These are phyloP conservation scores for Tulasnella sp. DNA, from an alignment of 768 basidiomycete genomes.

Conservation along the genomic window DNA sequence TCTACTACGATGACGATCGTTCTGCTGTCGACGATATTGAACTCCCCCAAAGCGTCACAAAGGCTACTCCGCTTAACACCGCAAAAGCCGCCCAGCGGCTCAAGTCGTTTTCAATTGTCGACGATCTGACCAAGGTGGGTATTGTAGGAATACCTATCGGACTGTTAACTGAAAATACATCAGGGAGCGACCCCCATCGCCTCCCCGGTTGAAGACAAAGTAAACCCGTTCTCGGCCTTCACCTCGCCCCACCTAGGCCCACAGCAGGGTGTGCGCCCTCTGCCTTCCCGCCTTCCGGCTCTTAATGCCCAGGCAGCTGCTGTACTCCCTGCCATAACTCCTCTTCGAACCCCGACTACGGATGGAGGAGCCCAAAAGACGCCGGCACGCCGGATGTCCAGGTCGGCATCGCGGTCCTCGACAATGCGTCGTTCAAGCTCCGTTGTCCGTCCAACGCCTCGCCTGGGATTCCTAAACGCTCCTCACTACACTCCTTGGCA, in stretches of 20 bases:
- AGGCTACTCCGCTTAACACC: slow-evolving; percentile 2
- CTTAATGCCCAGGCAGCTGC: slow-evolving; percentile 34
- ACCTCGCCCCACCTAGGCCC: slow-evolving; percentile 24
- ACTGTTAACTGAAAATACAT: neutral
- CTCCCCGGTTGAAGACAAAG: slow-evolving; percentile 44
- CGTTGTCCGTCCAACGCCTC: slow-evolving; percentile 30
- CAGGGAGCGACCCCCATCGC: slow-evolving; percentile 40
- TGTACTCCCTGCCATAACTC: neutral
- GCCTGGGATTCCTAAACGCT: slow-evolving; percentile 31
- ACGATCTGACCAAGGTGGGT: slow-evolving; percentile 17
- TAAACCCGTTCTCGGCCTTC: slow-evolving; percentile 56
- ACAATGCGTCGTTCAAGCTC: slow-evolving; percentile 48
- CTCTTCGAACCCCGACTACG: neutral
- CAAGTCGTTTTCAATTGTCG: slow-evolving; percentile 16
- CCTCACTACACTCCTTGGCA: slow-evolving; percentile 42
- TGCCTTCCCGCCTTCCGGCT: slow-evolving; percentile 48
- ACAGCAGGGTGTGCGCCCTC: slow-evolving; percentile 32
- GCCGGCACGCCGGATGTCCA: slow-evolving; percentile 28
- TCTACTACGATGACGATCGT: slow-evolving; percentile 54
- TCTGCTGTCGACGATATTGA: neutral
- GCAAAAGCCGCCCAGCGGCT: slow-evolving; percentile 16
- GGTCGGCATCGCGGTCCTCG: slow-evolving; percentile 51
- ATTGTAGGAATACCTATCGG: neutral
- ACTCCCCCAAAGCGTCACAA: neutral
- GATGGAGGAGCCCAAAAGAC: neutral